Base-by-base conservation (phyloP, 805 yeast species). In the Sugiyamaella chiloensis region DNA sequence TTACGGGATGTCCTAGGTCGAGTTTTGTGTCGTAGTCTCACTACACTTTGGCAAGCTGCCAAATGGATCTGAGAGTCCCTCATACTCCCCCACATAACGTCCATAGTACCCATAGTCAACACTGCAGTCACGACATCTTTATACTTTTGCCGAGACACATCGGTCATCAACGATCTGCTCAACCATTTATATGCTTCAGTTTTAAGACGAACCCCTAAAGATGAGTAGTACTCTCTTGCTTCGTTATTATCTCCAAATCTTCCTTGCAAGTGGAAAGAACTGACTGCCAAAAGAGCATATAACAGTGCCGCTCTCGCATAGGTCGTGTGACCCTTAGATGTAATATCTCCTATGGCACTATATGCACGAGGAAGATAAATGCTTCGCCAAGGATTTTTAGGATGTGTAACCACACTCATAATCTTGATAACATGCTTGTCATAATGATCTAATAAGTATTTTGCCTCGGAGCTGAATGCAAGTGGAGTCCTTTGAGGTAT, bases 11-110 rank as follows among this genome's bases (percentile, higher is more conserved):
- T 64, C 52, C 76, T 78, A 56, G 82, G 78, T 60, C 88, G 79
- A 45, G 71, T 74, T 37, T 69, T 69, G 82, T 83, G 81, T 58
- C 91, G 79, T 55, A 80, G 76, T 27, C 79, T 77, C 21, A 88
- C 83, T 48, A 86, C 82, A 47, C 76, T 77, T 52, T 87, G 91
- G 67, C 95, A 85, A 57, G 88, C 79, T 46, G 80, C 77, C 46
- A 88, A 71, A 66, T 87, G 87, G 49, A 81, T 75, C 53, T 79
- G 80, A 59, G 95, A 87, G 55, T 85, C 93, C 47, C 85, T 82
- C 90, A 86, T 85, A 0, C 91, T 81, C 2, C 96, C 96, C 87
- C 95, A 85, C 12, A 87, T 90, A 44, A 87, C 82, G 66, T 88
- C 96, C 44, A 88, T 85, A 5, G 90, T 81, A 41, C 83, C 87